Evolutionary conservation across 202 grass and related monocot genomes (phyloP), one percentile per base, ranked within the genome.

Genomic region (Setaria viridis): DNA sequence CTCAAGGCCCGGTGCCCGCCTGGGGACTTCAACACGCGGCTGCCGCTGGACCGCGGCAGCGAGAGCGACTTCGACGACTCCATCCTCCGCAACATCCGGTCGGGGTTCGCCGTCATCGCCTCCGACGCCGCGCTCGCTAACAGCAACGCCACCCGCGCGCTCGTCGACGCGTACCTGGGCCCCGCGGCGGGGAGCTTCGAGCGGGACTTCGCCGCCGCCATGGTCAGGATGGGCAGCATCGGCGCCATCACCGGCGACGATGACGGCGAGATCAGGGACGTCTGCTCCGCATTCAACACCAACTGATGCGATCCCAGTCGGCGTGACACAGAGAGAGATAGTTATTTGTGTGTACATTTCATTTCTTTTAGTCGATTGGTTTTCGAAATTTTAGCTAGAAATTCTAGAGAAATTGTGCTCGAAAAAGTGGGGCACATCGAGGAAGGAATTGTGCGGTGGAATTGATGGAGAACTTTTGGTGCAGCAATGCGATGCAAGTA

Each of bases 1-100:
- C 90, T 97, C 47, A 87, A 82, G 79, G 66, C 85, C 0, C 84
- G 79, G 68, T 94, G 95, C 85, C 82, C 90, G 15, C 85, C 84
- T 2, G 90, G 95, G 1, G 84, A 93, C 60, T 60, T 91, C 45
- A 97, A 93, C 77, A 82, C 79, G 58, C 92, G 95, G 7, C 57
- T 97, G 25, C 71, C 95, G 21, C 85, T 94, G 7, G 95, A 97
- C 89, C 88, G 90, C 4, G 92, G 92, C 74, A 97, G 90, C 72
- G 88, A 66, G n/a, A 19, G 9, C 9, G 62, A 29, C 7, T 94
- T 97, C 84, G 95, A 97, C 87, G 53, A 41, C 56, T 79, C 88
- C 57, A 94, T 94, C 54, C 86, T 90, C 60, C 71, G 82, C 47
- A 94, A 97, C 90, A 94, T 97, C 77, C 87, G 71, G 25, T 76